Evolutionary conservation across 2,329 filamentous ascomycete species (phyloP), one percentile per base, ranked within the genome.

Genomic region (Penicillium sp.): DNA sequence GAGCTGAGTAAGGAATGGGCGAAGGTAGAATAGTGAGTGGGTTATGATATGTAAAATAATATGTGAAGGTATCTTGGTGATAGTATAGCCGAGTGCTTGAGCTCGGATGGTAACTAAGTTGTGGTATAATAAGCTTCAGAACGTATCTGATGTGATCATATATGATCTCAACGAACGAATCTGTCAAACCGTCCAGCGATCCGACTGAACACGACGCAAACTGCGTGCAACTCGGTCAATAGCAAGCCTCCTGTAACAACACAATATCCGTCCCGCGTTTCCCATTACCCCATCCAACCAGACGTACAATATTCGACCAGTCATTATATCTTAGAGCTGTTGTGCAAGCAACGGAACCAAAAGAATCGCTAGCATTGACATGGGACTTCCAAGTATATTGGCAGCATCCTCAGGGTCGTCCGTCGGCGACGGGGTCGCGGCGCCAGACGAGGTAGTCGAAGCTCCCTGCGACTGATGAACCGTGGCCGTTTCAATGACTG

Each of bases 291-390:
- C n/a, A 47, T 21, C 7, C n/a, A n/a, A n/a, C 31, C 13, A 47
- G n/a, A 23, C 45, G 35, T 15, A 41, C 15, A 41, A 41, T 15
- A 41, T 5, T 41, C 11, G 15, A 3, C 13, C 35, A 41, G 11
- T 41, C 11, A 15, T 41, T 41, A 41, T 41, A 21, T 23, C 15
- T 41, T 49, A 63, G 23, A 63, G 19, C 9, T 44, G 30, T 29
- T 38, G 45, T 17, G 60, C 46, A 60, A 41, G 38, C 29, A 63
- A 9, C 13, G 46, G 47, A 17, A 53, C 41, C 52, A 72, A 19
- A 21, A 65, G 31, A 35, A 54, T 61, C 1, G 70, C 70, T 2
- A 69, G 54, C n/a, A 71, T 6, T 2, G 69, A 66, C 1, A 57
- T 29, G 19, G 52, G 47, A 23, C 26, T 50, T 13, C 52, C 46